Evolutionary conservation across 495 filamentous ascomycete species (phyloP).

Genomic region (Trichoderma reesei): DNA sequence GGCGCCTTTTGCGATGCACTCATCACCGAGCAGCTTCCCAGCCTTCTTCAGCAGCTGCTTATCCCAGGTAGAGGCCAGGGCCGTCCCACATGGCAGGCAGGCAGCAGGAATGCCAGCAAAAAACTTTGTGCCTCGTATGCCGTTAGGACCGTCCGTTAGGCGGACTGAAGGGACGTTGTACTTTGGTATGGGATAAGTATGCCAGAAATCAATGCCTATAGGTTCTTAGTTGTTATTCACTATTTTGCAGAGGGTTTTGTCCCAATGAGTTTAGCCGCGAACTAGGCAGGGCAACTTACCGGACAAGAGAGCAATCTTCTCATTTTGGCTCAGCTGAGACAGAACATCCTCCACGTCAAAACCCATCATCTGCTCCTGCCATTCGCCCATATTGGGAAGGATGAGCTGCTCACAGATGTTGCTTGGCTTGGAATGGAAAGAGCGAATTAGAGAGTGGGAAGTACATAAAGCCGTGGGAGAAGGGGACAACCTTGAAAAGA

Average conservation of each 20-base stretch:
- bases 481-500: too few relatives aligned
- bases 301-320: background rate
- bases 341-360: background rate
- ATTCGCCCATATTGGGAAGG: background rate
- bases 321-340: background rate
- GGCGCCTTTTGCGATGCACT: conserved; percentile 62
- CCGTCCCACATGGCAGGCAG: conserved; percentile 65
- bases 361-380: background rate
- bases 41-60: conserved; percentile 54
- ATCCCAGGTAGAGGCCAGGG: conserved; percentile 73
- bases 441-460: too few relatives aligned
- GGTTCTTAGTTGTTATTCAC: too few relatives aligned
- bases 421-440: too few relatives aligned
- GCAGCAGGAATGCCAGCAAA: conserved; percentile 55
- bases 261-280: too few relatives aligned
- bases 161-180: conserved; percentile 64
- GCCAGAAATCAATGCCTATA: conserved; percentile 55
- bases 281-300: background rate
- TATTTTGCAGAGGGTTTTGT: too few relatives aligned
- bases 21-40: conserved; percentile 63
- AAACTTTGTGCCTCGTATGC: conserved; percentile 62
- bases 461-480: too few relatives aligned
- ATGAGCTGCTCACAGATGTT: background rate
- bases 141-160: conserved; percentile 71
- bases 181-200: conserved; percentile 56